Evolutionary conservation across 306 rosid genomes (phyloP), one percentile per base, ranked within the genome.

Genomic region (Rubus idaeus): DNA sequence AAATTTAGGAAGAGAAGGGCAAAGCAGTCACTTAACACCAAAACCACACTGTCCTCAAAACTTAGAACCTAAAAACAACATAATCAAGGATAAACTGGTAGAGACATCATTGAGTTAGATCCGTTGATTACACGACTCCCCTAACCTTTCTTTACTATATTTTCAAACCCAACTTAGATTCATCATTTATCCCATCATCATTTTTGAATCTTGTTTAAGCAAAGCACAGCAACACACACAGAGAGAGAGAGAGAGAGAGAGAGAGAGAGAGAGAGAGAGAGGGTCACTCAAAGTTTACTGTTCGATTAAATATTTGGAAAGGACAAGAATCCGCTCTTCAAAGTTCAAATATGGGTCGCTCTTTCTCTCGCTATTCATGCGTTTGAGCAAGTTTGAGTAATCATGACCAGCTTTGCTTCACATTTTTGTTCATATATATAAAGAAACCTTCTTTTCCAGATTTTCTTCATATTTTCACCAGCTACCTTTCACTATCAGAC

Each of bases 111-210:
- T 70, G 71, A 77, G 52, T 64, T 16, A 65, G 82, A 84, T 77
- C 80, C 87, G 84, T 84, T 56, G 67, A 57, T 73, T 84, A 40
- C 87, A 84, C 87, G 84, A 80, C 8, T 84, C 80, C 87, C 80
- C 70, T 70, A 37, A 74, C 37, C 8, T 68, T 82, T 78, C 7
- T 78, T 81, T 55, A 78, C 64, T 51, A 52, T 78, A 78, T 64
- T 74, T 76, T 82, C 60, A 39, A 66, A 71, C 53, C 73, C 8
- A 55, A 35, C 55, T 64, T 49, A 26, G 26, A 68, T 37, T 73
- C 3, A 47, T 73, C 3, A 47, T 71, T 75, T 52, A 68, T 64
- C 60, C 55, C 46, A 56, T 68, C 51, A 68, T 77, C 71, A 69
- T 63, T 65, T 77, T 23, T 74, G 51, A 55, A 63, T 68, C 41